Evolutionary conservation across 208 protist genomes (phyloP), one percentile per base, ranked within the genome.

Genomic region (Acanthamoeba triangularis): DNA sequence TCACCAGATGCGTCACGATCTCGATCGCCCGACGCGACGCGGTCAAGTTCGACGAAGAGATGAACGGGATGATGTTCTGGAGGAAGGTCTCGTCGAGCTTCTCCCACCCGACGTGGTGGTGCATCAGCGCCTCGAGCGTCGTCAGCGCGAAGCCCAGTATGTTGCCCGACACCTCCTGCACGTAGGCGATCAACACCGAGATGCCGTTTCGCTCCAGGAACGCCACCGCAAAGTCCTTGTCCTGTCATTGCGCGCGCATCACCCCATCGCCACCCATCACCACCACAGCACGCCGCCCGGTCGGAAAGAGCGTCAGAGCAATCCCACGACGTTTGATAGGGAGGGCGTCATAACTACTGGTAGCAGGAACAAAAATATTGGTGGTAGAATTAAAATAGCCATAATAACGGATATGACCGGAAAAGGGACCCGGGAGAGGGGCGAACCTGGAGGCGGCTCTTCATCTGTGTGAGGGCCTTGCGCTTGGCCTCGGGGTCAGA

Each of bases 381-480:
- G n/a, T n/a, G n/a, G n/a, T n/a, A n/a, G n/a, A n/a, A n/a, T n/a
- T n/a, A n/a, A n/a, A n/a, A 47, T 33, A 80, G 37, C 72, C 1
- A 44, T 28, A 37, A 37, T 44, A 80, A 35, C 2, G 37, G 5
- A 3, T 41, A 41, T 41, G 37, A 41, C 37, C 37, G 37, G 37
- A 41, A 41, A 41, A n/a, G n/a, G n/a, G n/a, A n/a, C n/a, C n/a
- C n/a, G 18, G 6, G 10, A 28, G 80, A 10, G n/a, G 13, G 54
- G 80, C 1, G 54, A 5, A 92, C 85, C 85, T 69, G 65, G 33
- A 92, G 59, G 37, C 63, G 85, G 59, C 59, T 54, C 41, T 92
- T 92, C 85, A 92, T 92, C 14, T 76, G 85, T 4, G 85, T 92
- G 33, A 92, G 85, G 37, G 85, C 85, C 85, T 92, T 92, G n/a